Evolutionary conservation across 1,284 basidiomycete species (phyloP).

Genomic region (Bjerkandera adusta): DNA sequence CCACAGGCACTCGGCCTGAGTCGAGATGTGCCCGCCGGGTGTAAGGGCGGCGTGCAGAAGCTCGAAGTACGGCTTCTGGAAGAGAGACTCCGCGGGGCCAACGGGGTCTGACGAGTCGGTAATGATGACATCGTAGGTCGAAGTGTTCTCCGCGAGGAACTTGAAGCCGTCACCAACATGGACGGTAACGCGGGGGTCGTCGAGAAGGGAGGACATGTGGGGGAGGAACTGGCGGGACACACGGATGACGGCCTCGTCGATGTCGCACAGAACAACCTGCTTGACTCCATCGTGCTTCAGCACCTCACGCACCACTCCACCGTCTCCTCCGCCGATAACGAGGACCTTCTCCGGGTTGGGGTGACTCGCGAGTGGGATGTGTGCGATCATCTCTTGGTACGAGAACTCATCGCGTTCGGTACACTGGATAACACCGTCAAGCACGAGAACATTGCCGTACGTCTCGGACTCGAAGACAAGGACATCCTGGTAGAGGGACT

Average conservation of each 20-base stretch:
- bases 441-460: conserved; percentile 93
- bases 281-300: conserved; percentile 94
- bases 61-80: conserved; percentile 97
- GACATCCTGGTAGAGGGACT: conserved; percentile 93
- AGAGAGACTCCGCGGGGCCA: conserved; percentile 92
- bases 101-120: conserved; percentile 99
- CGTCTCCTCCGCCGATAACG: conserved; percentile 96
- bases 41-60: conserved; percentile 89
- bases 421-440: conserved; percentile 96
- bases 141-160: conserved; percentile 88
- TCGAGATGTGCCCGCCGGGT: conserved; percentile 92
- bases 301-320: conserved; percentile 95
- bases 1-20: conserved; percentile 97
- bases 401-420: conserved; percentile 99
- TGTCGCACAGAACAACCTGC: conserved; percentile 95
- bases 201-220: conserved; percentile 88
- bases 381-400: conserved; percentile 99
- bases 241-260: conserved; percentile 97
- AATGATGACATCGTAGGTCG: conserved; percentile 97
- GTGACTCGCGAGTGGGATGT: conserved; percentile 93
- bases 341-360: conserved; percentile 96
- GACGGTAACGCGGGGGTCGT: conserved; percentile 84
- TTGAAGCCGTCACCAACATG: conserved; percentile 97
- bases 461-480: conserved; percentile 95
- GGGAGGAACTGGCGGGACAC: conserved; percentile 94